phyloP scores from a whole-genome alignment of 352 stramenopile genomes.

The Peronospora destructor region DNA sequence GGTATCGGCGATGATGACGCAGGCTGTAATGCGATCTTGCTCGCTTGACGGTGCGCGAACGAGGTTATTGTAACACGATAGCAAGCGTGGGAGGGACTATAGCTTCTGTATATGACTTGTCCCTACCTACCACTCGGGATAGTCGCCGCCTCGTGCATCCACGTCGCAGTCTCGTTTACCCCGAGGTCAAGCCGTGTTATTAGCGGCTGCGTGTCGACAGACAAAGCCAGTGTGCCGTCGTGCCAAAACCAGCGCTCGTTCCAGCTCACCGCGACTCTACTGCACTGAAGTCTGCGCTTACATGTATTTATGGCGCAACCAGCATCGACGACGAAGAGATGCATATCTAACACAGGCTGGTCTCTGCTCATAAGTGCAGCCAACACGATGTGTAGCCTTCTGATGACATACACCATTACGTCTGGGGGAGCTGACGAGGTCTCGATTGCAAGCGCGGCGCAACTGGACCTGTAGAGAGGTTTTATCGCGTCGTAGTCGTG shows the following conservation, averaged over 20 bases:
- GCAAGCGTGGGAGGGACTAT: slow-evolving; percentile 8
- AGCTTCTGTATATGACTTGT: slow-evolving; percentile 17
- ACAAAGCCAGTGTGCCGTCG: neutral
- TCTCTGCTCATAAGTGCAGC: slow-evolving; percentile 12
- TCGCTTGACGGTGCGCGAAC: neutral
- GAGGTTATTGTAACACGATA: neutral
- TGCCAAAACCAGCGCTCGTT: slow-evolving; percentile 1
- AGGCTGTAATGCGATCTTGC: neutral
- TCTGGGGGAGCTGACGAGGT: slow-evolving; percentile 6
- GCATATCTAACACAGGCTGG: slow-evolving; percentile 3
- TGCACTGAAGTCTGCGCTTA: neutral
- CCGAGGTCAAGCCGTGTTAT: neutral
- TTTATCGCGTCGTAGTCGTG: slow-evolving; percentile 14
- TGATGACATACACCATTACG: slow-evolving; percentile 22
- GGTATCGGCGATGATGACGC: neutral
- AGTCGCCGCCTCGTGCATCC: slow-evolving; percentile 14
- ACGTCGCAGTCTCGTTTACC: slow-evolving; percentile 10
- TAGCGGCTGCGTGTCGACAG: neutral
- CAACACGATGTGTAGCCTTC: slow-evolving; percentile 18
- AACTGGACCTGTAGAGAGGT: slow-evolving; percentile 13
- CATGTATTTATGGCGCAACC: neutral
- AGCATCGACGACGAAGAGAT: neutral
- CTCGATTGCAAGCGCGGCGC: slow-evolving; percentile 7
- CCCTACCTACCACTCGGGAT: slow-evolving; percentile 21
- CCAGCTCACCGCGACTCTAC: neutral